These are phyloP conservation scores for Alnus glutinosa DNA, from an alignment of 306 rosid genomes.

Conservation along the genomic window DNA sequence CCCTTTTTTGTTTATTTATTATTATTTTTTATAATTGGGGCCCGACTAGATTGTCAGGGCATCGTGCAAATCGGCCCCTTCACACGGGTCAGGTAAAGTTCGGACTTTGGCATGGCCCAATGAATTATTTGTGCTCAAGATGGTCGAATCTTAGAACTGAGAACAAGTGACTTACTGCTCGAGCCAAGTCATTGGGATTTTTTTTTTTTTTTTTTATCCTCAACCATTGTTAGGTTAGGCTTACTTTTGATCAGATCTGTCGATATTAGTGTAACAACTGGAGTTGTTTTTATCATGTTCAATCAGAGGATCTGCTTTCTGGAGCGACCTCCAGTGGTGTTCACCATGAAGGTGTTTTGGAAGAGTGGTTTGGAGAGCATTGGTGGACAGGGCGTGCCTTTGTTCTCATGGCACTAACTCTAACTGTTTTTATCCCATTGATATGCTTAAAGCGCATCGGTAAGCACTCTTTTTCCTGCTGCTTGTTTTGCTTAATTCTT, in stretches of 20 bases:
- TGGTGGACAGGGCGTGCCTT: conserved; percentile 52
- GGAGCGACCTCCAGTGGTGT: conserved; percentile 37
- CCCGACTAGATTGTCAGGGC: background rate
- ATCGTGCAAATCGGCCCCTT: too few species aligned
- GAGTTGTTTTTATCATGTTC: background rate
- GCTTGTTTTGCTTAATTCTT: too few species aligned
- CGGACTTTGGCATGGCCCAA: too few species aligned
- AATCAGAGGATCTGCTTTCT: conserved; percentile 42
- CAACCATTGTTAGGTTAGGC: background rate
- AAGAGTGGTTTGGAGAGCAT: conserved; percentile 46
- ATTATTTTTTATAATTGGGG: background rate
- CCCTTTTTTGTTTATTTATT: background rate
- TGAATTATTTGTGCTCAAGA: too few species aligned
- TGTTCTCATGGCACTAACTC: conserved; percentile 34
- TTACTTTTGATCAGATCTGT: background rate
- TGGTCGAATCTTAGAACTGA: too few species aligned
- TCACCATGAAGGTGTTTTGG: conserved; percentile 44
- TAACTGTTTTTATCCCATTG: conserved; percentile 36
- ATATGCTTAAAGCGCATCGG: conserved; percentile 41
- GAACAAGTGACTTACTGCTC: too few species aligned
- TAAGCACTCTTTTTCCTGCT: conserved; percentile 12
- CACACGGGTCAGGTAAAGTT: too few species aligned
- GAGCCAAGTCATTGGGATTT: too few species aligned
- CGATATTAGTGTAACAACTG: background rate
- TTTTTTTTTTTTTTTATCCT: conserved; percentile 1